Percentiles rank a stretch among this genome's conserved stretches.
Evolutionary conservation across 176 grass and related monocot genomes (phyloP).

Genomic region (Alopecurus myosuroides): DNA sequence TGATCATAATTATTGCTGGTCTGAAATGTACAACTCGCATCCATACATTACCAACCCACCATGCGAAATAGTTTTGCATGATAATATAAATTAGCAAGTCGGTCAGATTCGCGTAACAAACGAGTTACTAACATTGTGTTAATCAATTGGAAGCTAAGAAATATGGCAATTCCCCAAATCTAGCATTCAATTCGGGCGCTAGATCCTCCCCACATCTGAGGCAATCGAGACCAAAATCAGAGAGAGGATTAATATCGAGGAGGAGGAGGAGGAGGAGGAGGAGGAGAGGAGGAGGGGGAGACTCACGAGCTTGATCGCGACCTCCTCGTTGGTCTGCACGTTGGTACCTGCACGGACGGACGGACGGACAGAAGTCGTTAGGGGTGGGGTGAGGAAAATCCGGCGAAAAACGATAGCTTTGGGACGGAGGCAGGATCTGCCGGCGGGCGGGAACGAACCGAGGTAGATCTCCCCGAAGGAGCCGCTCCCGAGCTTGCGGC

Average conservation of each 20-base stretch:
- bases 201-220: conserved; percentile 23
- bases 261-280: neutral
- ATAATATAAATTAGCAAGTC: neutral
- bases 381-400: neutral
- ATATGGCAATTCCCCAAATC: neutral
- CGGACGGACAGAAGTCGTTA: neutral
- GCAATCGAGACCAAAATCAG: neutral
- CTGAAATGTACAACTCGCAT: neutral
- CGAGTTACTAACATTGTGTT: neutral
- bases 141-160: neutral
- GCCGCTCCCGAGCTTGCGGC: conserved; percentile 75
- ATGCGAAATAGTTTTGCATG: neutral
- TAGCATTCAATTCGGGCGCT: neutral
- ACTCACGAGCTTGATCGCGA: conserved; percentile 94
- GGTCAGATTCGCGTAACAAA: neutral
- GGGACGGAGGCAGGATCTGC: conserved; percentile 10
- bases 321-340: conserved; percentile 88
- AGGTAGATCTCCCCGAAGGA: conserved; percentile 80
- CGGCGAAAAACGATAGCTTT: conserved; percentile 8
- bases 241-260: neutral
- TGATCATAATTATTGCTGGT: neutral
- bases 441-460: conserved; percentile 23
- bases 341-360: conserved; percentile 58
- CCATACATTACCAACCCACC: neutral
- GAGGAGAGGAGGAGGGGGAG: neutral